These are phyloP conservation scores for Septoria petroselini DNA, from an alignment of 2,329 filamentous ascomycete species.

Conservation along the genomic window DNA sequence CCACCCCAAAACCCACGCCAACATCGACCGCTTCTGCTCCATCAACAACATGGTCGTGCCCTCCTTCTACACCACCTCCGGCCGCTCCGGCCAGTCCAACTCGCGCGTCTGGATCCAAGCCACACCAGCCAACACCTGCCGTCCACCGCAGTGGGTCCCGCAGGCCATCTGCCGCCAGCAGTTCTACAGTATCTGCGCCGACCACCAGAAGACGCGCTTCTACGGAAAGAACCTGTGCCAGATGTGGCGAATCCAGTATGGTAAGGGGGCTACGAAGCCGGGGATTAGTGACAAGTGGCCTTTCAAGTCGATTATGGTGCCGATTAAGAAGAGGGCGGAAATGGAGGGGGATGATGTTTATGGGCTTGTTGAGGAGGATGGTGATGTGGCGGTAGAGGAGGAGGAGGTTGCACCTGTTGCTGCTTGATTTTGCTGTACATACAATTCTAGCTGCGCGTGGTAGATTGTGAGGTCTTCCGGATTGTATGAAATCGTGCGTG, in stretches of 20 bases:
- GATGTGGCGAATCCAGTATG: background rate
- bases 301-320: too few relatives aligned
- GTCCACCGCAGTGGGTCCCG: background rate
- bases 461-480: too few relatives aligned
- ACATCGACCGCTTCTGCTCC: background rate
- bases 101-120: background rate
- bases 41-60: background rate
- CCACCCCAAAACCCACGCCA: background rate
- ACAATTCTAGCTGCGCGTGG: too few relatives aligned
- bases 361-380: too few relatives aligned
- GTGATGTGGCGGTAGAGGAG: too few relatives aligned
- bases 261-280: background rate
- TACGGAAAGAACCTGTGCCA: background rate
- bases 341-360: too few relatives aligned
- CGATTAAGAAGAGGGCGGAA: too few relatives aligned
- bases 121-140: background rate
- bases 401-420: too few relatives aligned
- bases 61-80: background rate
- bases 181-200: background rate
- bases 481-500: too few relatives aligned
- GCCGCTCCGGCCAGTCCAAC: background rate
- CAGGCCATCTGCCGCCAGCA: background rate
- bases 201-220: background rate
- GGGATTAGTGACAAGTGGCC: too few relatives aligned
- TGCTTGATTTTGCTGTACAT: too few relatives aligned